phyloP scores from a whole-genome alignment of 108 stramenopile genomes.

The Stephanodiscus triporus region DNA sequence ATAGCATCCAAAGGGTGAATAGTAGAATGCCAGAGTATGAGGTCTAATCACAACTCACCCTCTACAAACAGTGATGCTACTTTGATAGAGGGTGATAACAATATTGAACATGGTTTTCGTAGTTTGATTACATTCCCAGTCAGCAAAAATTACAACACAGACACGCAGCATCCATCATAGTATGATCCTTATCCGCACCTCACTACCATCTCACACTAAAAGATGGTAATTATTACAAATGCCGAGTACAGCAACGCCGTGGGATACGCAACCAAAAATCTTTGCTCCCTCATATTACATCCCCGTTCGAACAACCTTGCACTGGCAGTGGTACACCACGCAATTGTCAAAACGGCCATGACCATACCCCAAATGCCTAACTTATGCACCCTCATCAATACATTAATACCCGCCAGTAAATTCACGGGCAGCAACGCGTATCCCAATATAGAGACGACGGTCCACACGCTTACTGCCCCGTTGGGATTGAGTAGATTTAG shows the following conservation, averaged over 20 bases:
- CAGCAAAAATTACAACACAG: too few species aligned
- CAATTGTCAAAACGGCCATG: constrained; percentile 81
- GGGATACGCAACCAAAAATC: constrained; percentile 98
- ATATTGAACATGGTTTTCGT: too few species aligned
- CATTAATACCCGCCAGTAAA: constrained; percentile 87
- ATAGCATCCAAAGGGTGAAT: too few species aligned
- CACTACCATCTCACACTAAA: constrained; percentile 56
- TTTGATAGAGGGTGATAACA: too few species aligned
- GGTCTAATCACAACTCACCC: too few species aligned
- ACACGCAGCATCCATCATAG: too few species aligned
- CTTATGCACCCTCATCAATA: constrained; percentile 70
- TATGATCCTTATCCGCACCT: too few species aligned
- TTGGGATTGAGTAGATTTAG: constrained; percentile 91
- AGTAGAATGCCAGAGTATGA: too few species aligned
- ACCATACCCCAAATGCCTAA: constrained; percentile 76
- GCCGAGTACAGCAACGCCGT: constrained; percentile 94
- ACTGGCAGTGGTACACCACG: constrained; percentile 91
- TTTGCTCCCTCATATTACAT: constrained; percentile 90
- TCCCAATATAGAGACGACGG: constrained; percentile 91
- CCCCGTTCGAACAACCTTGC: constrained; percentile 95
- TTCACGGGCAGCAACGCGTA: constrained; percentile 98
- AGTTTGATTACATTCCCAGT: too few species aligned
- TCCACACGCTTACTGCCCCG: constrained; percentile 79
- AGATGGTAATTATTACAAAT: constrained; percentile 99
- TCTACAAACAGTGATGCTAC: too few species aligned